These are phyloP conservation scores for Xylaria sp. DNA, from an alignment of 2,329 filamentous ascomycete species.

Conservation along the genomic window DNA sequence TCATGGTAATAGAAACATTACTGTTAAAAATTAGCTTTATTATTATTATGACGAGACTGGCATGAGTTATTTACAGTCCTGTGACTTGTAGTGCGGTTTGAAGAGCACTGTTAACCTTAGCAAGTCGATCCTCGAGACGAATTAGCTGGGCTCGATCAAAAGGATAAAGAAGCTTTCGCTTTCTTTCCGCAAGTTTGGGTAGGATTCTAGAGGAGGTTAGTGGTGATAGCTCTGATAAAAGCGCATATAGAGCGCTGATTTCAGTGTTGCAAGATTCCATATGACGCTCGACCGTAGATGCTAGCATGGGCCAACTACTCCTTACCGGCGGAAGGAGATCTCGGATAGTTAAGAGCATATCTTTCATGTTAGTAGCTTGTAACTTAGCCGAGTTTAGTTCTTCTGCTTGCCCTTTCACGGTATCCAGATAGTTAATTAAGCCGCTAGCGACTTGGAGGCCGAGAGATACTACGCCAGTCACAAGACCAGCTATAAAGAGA, in stretches of 20 bases:
- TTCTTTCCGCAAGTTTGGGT: slow-evolving; percentile 12
- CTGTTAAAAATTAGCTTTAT: slow-evolving; percentile 6
- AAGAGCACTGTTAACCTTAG: slow-evolving; percentile 22
- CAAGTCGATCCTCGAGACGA: slow-evolving; percentile 13
- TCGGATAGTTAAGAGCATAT: slow-evolving; percentile 15
- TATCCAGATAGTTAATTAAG: slow-evolving; percentile 31
- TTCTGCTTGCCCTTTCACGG: slow-evolving; percentile 26
- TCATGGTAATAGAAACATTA: slow-evolving; percentile 3
- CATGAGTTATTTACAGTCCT: slow-evolving; percentile 12
- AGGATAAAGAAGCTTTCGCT: slow-evolving; percentile 26
- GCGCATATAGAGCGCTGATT: slow-evolving; percentile 6
- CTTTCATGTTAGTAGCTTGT: slow-evolving; percentile 15
- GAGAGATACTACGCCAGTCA: slow-evolving; percentile 33
- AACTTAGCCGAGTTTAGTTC: slow-evolving; percentile 15
- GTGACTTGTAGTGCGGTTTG: slow-evolving; percentile 28
- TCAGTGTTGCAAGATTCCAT: slow-evolving; percentile 22
- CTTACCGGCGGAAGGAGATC: slow-evolving; percentile 1
- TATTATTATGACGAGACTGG: neutral
- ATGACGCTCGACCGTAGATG: slow-evolving; percentile 2
- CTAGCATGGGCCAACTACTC: slow-evolving; percentile 2
- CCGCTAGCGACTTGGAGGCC: slow-evolving; percentile 33
- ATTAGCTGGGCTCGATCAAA: slow-evolving; percentile 28
- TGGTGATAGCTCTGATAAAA: slow-evolving; percentile 17
- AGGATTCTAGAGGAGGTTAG: slow-evolving; percentile 1
- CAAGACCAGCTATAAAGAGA: slow-evolving; percentile 32